Percentiles rank a stretch among this genome's conserved stretches.
These are phyloP conservation scores for Calocybe indica DNA, from an alignment of 768 basidiomycete genomes.

Conservation along the genomic window DNA sequence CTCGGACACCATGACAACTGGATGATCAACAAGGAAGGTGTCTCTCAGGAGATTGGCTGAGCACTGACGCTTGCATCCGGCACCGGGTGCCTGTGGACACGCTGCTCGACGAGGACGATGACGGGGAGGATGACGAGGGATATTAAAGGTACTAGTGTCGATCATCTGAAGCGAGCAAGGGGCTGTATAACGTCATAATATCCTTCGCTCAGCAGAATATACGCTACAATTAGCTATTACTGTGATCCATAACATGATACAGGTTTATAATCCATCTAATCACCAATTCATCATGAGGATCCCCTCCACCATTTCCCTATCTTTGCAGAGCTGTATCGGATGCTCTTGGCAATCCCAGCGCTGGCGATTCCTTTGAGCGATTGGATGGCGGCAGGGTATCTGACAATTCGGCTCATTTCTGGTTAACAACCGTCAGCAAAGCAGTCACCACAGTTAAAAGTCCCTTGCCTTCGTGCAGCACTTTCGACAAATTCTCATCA, in stretches of 20 bases:
- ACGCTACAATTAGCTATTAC: not conserved
- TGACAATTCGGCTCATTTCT: slow-evolving; percentile 79
- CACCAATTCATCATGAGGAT: slow-evolving; percentile 4
- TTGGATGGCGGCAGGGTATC: slow-evolving; percentile 80
- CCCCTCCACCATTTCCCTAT: slow-evolving; percentile 78
- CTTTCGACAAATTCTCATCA: slow-evolving; percentile 47
- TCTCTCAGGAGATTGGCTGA: no score
- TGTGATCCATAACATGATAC: slow-evolving; percentile 4
- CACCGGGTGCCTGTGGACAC: no score
- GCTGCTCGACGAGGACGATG: no score
- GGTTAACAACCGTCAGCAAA: slow-evolving; percentile 1
- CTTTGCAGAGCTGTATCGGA: slow-evolving; percentile 71
- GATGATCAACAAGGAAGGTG: no score
- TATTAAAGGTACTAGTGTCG: no score
- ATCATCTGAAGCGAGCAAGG: slow-evolving; percentile 1
- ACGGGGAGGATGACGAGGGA: no score
- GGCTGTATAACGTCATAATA: slow-evolving; percentile 2
- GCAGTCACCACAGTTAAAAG: not conserved
- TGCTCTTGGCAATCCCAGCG: slow-evolving; percentile 74
- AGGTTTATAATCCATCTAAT: slow-evolving; percentile 1
- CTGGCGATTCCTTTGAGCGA: slow-evolving; percentile 81
- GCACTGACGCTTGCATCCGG: no score
- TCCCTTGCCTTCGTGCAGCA: slow-evolving; percentile 49
- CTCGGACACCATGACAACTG: slow-evolving; percentile 15
- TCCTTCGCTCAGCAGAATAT: not conserved